phyloP scores from a whole-genome alignment of 495 filamentous ascomycete species.

The Trypethelium eluteriae region DNA sequence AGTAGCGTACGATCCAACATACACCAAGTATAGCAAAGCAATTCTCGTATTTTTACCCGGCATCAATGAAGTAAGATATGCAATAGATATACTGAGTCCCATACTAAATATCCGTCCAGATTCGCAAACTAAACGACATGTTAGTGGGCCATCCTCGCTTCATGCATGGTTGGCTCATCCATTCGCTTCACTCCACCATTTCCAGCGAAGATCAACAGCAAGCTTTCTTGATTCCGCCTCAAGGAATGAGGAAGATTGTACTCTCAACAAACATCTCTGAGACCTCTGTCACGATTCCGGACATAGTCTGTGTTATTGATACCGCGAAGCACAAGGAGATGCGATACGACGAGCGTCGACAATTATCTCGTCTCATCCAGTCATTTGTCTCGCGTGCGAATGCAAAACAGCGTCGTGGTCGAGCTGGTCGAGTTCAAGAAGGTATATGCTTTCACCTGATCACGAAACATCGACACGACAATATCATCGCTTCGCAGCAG shows the following conservation, averaged over 20 bases:
- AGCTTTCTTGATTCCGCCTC: slow-evolving; percentile 77
- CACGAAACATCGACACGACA: slow-evolving; percentile 77
- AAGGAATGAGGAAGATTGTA: slow-evolving; percentile 79
- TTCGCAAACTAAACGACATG: slow-evolving; percentile 76
- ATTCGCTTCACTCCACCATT: slow-evolving; percentile 86
- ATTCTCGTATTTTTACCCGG: slow-evolving; percentile 92
- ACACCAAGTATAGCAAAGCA: slow-evolving; percentile 70
- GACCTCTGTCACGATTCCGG: slow-evolving; percentile 94
- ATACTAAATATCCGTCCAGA: slow-evolving; percentile 31
- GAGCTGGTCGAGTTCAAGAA: slow-evolving; percentile 91
- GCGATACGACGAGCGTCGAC: slow-evolving; percentile 85
- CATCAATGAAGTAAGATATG: slow-evolving; percentile 57
- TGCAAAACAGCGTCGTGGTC: slow-evolving; percentile 84
- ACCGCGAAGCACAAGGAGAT: slow-evolving; percentile 95
- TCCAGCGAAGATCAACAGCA: slow-evolving; percentile 93
- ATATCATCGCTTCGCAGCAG: slow-evolving; percentile 77
- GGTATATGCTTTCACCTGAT: slow-evolving; percentile 94
- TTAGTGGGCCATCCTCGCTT: slow-evolving; percentile 65
- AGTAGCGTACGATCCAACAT: slow-evolving; percentile 59
- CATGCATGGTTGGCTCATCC: slow-evolving; percentile 63
- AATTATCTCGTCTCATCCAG: slow-evolving; percentile 81
- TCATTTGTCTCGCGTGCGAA: slow-evolving; percentile 91
- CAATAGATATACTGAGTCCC: neutral
- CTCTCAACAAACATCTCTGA: slow-evolving; percentile 95
- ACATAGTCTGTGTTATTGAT: slow-evolving; percentile 92